Evolutionary conservation across 176 grass and related monocot species (phyloP), one percentile per base, ranked within the genome.

Genomic region (Eragrostis nindensis): DNA sequence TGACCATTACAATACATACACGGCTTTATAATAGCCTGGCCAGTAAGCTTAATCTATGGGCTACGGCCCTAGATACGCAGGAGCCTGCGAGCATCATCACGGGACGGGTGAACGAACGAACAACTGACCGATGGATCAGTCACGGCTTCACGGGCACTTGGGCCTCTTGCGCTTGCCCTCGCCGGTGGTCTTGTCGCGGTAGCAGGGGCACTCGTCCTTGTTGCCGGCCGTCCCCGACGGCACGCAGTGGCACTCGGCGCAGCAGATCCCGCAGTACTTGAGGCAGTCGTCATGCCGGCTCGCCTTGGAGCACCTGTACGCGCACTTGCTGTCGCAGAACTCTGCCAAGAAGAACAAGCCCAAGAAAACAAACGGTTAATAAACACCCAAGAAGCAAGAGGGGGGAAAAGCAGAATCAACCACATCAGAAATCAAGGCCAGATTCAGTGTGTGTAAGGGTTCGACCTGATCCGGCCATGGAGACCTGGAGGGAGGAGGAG

Each of bases 141-240:
- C n/a, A 59, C 1, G 55, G n/a, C 21, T 61, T 97, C 70, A 97
- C 1, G 95, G 95, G 88, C 95, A 98, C 88, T 98, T 98, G 47
- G 95, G 86, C 62, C 92, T 89, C 77, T 66, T 91, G 60, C 66
- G 89, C 11, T 27, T 48, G 57, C 92, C 92, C 0, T 41, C 7
- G 5, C 90, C 95, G 53, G 92, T 98, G 73, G 88, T 86, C 90
- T 86, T 98, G 86, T 98, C 95, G 55, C 95, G 89, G 83, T 98
- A 98, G 81, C 95, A 98, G 12, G 95, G 95, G 84, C 95, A 98
- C 84, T 93, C 92, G 69, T 98, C 92, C 88, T 98, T 98, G 88
- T 98, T 74, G 2, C 92, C 92, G 46, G 85, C 79, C 0, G 92
- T 93, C 62, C 92, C 95, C 55, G 92, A 87, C 60, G 95, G 95